These are phyloP conservation scores for Scheffersomyces insectosa DNA, from an alignment of 1,139 yeast genomes.

Conservation along the genomic window DNA sequence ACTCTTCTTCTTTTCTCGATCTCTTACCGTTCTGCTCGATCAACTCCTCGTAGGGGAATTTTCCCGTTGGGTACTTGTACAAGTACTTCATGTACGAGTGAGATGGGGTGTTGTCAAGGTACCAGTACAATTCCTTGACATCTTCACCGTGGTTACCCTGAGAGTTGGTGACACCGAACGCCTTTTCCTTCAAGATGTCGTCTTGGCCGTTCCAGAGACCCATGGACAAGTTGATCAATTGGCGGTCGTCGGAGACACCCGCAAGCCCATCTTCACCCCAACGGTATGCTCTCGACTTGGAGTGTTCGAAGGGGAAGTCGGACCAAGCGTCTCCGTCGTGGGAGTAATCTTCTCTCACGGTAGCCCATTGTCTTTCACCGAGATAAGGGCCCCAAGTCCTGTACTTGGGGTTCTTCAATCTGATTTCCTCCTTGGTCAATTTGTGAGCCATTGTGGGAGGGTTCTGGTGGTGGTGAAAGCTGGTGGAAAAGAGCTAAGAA, in stretches of 20 bases:
- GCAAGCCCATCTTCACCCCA: slow-evolving; percentile 99
- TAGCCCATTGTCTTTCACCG: slow-evolving; percentile 92
- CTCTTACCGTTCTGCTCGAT: slow-evolving; percentile 69
- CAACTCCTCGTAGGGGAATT: slow-evolving; percentile 80
- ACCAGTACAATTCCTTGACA: slow-evolving; percentile 80
- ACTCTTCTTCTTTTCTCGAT: slow-evolving; percentile 65
- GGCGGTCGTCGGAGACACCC: slow-evolving; percentile 88
- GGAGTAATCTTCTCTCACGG: slow-evolving; percentile 92
- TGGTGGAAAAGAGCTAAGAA: too few species aligned
- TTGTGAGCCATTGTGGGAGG: background rate
- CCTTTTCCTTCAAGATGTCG: slow-evolving; percentile 79
- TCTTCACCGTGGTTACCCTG: slow-evolving; percentile 98
- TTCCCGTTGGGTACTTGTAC: slow-evolving; percentile 87
- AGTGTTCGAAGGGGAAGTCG: slow-evolving; percentile 85
- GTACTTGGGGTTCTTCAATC: slow-evolving; percentile 60
- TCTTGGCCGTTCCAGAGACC: slow-evolving; percentile 95
- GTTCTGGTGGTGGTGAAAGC: too few species aligned
- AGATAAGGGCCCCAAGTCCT: slow-evolving; percentile 88
- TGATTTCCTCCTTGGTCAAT: slow-evolving; percentile 62
- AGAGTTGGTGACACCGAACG: slow-evolving; percentile 88
- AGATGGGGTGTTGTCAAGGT: slow-evolving; percentile 87
- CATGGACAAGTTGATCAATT: slow-evolving; percentile 70
- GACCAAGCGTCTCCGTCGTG: slow-evolving; percentile 91
- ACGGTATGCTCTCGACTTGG: slow-evolving; percentile 78
- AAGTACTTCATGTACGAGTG: slow-evolving; percentile 92